A percentile compares a stretch with the other conserved stretches of the same genome.
These are phyloP conservation scores for Blastocladiella britannica DNA, from an alignment of 192 early-diverging fungal species.

Conservation along the genomic window DNA sequence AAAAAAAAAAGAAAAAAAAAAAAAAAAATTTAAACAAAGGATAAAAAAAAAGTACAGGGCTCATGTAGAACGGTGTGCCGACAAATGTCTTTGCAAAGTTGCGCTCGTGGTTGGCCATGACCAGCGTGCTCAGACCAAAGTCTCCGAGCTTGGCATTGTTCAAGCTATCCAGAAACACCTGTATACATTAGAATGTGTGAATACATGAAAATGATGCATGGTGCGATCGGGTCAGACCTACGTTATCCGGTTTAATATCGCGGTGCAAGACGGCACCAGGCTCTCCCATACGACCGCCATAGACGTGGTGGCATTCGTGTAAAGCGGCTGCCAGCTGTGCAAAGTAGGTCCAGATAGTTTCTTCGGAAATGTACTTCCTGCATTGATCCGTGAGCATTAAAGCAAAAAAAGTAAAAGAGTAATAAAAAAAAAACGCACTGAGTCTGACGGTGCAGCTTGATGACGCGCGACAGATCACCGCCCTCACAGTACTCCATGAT, in stretches of 20 bases:
- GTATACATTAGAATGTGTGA: background rate
- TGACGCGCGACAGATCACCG: constrained; percentile 43
- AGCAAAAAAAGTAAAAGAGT: background rate
- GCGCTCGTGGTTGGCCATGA: constrained; percentile 21
- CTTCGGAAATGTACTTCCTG: constrained; percentile 35
- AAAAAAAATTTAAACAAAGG: too few relatives aligned
- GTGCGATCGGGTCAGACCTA: constrained; percentile 4
- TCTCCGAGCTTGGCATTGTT: constrained; percentile 55
- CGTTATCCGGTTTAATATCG: constrained; percentile 58
- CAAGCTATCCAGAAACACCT: constrained; percentile 42
- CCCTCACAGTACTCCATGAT: constrained; percentile 65
- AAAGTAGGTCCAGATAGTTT: constrained; percentile 41
- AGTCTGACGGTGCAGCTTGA: constrained; percentile 37
- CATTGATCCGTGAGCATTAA: background rate
- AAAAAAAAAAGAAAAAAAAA: too few relatives aligned
- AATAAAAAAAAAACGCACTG: constrained; percentile 11
- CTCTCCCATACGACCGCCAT: constrained; percentile 9
- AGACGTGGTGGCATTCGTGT: constrained; percentile 44
- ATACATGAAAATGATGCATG: background rate
- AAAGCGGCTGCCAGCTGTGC: constrained; percentile 43
- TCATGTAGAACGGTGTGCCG: constrained; percentile 64
- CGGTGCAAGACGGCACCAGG: constrained; percentile 38
- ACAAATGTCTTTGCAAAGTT: constrained; percentile 57
- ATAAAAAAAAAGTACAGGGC: constrained; percentile 25
- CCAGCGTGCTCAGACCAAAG: constrained; percentile 48